Conservation (phyloP, 1,284 basidiomycete species). For the Cerioporus squamosus region DNA sequence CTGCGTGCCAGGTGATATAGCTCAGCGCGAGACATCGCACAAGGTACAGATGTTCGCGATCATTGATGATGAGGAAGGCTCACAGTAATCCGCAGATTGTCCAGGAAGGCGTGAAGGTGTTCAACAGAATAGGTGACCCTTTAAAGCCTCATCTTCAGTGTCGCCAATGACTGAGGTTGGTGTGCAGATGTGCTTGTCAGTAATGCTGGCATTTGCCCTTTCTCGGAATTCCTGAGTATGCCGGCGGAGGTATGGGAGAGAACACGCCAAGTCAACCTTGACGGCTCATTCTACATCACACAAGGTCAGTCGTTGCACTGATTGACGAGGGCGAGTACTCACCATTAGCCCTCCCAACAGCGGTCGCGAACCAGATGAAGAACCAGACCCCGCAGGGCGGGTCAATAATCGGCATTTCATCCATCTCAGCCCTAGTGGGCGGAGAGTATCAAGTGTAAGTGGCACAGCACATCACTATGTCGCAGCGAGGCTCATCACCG, state of each 20-base stretch:
- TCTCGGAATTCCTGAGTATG: conserved; percentile 81
- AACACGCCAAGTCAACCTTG: conserved; percentile 77
- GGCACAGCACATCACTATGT: neutral
- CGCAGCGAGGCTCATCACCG: neutral
- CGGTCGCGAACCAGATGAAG: conserved; percentile 81
- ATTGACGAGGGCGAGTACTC: neutral
- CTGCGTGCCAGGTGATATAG: conserved; percentile 70
- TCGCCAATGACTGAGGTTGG: neutral
- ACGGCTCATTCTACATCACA: conserved; percentile 78
- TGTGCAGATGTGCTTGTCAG: conserved; percentile 57
- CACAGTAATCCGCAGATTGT: conserved; percentile 53
- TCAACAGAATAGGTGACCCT: conserved; percentile 67
- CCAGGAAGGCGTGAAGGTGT: conserved; percentile 55
- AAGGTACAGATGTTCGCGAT: conserved; percentile 42
- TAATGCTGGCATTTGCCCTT: conserved; percentile 85
- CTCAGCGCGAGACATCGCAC: conserved; percentile 59
- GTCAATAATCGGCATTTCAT: conserved; percentile 76
- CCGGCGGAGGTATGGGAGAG: conserved; percentile 70
- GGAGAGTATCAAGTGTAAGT: conserved; percentile 71
- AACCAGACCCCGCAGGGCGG: conserved; percentile 72
- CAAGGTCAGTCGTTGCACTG: conserved; percentile 51
- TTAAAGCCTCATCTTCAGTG: neutral
- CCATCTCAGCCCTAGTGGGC: conserved; percentile 80
- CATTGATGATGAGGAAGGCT: neutral
- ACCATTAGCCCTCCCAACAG: conserved; percentile 37